phyloP scores from a whole-genome alignment of 495 filamentous ascomycete genomes.

The Bathelium albidoporum region DNA sequence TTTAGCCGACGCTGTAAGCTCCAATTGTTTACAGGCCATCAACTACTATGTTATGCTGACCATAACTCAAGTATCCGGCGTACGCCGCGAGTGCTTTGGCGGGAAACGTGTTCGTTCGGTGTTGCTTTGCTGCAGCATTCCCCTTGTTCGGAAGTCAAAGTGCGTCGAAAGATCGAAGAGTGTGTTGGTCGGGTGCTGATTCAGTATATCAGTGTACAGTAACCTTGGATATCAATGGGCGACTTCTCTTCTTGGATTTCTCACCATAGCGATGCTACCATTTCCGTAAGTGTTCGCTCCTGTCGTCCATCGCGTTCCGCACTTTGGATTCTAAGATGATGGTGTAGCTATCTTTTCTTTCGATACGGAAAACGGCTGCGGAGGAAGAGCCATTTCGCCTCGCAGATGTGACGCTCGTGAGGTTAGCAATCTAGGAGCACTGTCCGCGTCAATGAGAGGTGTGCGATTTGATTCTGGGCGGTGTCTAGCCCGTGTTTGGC shows the following conservation, averaged over 20 bases:
- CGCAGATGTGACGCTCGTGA: neutral
- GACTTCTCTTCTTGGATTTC: constrained; percentile 25
- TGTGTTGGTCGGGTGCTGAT: constrained; percentile 25
- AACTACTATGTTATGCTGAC: neutral
- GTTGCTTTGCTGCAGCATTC: constrained; percentile 69
- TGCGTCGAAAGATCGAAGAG: constrained; percentile 32
- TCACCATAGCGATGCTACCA: constrained; percentile 22
- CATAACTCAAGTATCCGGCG: constrained; percentile 43
- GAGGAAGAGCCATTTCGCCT: constrained; percentile 26
- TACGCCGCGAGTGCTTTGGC: constrained; percentile 81
- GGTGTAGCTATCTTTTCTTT: constrained; percentile 24
- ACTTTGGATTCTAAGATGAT: neutral
- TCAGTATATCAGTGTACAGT: constrained; percentile 21
- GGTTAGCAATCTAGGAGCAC: no score
- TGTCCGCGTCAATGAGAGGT: no score
- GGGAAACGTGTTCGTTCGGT: constrained; percentile 74
- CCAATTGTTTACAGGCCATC: neutral
- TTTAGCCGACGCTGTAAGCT: constrained; percentile 53
- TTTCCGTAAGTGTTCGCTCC: neutral
- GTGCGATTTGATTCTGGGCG: no score
- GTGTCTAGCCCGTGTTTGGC: no score
- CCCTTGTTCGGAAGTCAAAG: constrained; percentile 57
- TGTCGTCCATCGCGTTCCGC: neutral
- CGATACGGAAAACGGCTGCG: constrained; percentile 27
- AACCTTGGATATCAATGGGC: constrained; percentile 30